Base-by-base conservation (phyloP, 192 early-diverging fungal genomes). In the Phycomyces nitens region DNA sequence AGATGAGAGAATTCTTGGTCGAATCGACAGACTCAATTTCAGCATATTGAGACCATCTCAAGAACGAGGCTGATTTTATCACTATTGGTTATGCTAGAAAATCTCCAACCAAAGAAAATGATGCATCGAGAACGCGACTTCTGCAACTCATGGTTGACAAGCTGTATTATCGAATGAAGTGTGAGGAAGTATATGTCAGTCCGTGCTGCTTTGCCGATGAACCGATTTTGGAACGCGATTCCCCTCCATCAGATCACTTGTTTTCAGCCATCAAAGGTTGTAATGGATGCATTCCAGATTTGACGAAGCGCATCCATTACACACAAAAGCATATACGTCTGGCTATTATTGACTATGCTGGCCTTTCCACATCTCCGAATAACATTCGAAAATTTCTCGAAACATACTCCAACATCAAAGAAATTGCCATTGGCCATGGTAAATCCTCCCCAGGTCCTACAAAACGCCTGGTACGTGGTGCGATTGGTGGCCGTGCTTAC, bases 141-240 rank as follows among this genome's bases (percentile, higher is more conserved):
- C 53, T 54, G 11, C 53, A 54, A 54, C 53, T 54, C 16, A 54
- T 54, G 53, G 21, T 54, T 29, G 53, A 54, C 22, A 54, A 54
- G 22, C 22, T 54, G 53, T 22, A 54, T 29, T 54, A 5, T 29
- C 53, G 53, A 21, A 29, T 22, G 23, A 54, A 54, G 21, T 54
- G 20, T 54, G 20, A 54, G 21, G 20, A 54, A 24, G 53, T 54
- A 20, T 54, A 26, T 54, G 53, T 54, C 3, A 54, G 53, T 24
- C 53, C 53, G 5, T 54, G 23, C 53, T 54, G 53, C 26, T 1
- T 54, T 12, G 20, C 26, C 16, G 5, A 24, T 12, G 3, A 54
- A 22, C 20, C 20, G 23, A 54, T 54, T 14, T 29, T 54, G 53
- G 20, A 54, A 3, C 53, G 53, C 2, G 20, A 54, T 54, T 54